Evolutionary conservation across 2,329 filamentous ascomycete genomes (phyloP).

Genomic region (Hypoxylon sp.): DNA sequence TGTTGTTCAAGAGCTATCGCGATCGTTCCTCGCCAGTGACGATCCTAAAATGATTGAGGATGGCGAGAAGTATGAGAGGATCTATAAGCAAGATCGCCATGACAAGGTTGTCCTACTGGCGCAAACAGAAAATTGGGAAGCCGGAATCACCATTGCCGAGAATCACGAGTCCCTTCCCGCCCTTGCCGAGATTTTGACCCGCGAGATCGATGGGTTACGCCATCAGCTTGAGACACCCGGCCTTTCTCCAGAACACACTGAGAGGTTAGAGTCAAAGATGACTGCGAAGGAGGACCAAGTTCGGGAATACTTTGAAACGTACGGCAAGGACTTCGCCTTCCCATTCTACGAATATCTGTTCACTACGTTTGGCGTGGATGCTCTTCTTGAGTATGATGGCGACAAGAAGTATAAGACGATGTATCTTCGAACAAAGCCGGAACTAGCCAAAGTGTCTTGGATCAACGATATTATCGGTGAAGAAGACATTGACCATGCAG

Average conservation of each 20-base stretch:
- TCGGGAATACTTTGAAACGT: conserved; percentile 71
- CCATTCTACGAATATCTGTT: conserved; percentile 87
- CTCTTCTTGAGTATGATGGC: conserved; percentile 78
- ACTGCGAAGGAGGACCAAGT: conserved; percentile 65
- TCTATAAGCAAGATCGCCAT: conserved; percentile 67
- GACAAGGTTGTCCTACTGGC: conserved; percentile 69
- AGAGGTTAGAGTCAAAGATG: conserved; percentile 61
- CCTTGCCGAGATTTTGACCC: conserved; percentile 69
- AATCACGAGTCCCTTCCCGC: conserved; percentile 70
- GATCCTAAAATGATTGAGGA: conserved; percentile 60
- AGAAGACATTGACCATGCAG: conserved; percentile 80
- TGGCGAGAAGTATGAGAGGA: conserved; percentile 63
- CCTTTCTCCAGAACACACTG: conserved; percentile 55
- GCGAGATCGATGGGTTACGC: conserved; percentile 64
- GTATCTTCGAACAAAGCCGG: conserved; percentile 80
- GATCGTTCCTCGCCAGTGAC: conserved; percentile 64
- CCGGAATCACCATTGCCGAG: conserved; percentile 71
- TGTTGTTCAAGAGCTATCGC: conserved; percentile 67
- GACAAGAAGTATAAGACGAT: conserved; percentile 81
- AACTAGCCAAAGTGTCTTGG: conserved; percentile 87
- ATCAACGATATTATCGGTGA: conserved; percentile 91
- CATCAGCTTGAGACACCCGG: conserved; percentile 56
- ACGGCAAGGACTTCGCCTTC: conserved; percentile 77
- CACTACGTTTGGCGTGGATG: conserved; percentile 73
- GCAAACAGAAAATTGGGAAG: conserved; percentile 70